Evolutionary conservation across 441 rosid species (phyloP), one percentile per base, ranked within the genome.

Genomic region (Eruca vesicaria): DNA sequence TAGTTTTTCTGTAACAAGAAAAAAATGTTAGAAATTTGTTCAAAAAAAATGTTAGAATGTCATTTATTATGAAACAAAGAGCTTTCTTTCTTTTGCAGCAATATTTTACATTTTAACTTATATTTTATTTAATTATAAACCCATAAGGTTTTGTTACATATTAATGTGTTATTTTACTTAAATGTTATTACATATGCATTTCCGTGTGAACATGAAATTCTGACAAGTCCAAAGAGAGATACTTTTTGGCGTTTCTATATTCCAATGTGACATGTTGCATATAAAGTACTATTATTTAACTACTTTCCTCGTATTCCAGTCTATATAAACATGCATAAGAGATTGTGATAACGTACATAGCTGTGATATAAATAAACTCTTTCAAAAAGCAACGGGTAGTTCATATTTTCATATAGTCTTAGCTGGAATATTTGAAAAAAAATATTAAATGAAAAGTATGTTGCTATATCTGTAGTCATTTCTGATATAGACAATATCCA

Each of bases 251-350:
- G n/a, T 57, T 70, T 77, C 26, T 64, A 69, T 77, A 77, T 77
- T 66, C 73, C 77, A 77, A 66, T 60, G 73, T 66, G 80, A 63
- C 69, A 77, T 72, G 80, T 77, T 77, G 80, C 55, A 48, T 48
- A 16, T 48, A 48, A 48, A 43, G n/a, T 43, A n/a, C n/a, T 38
- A 38, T 38, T 38, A 38, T 38, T 12, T 38, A 38, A 38, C 48
- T 38, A 12, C 12, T 38, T 38, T 38, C 48, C 48, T 38, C 71
- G 80, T n/a, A n/a, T n/a, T n/a, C n/a, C n/a, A n/a, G n/a, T n/a
- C n/a, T n/a, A n/a, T n/a, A n/a, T n/a, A n/a, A n/a, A n/a, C n/a
- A n/a, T n/a, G n/a, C n/a, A n/a, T n/a, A n/a, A n/a, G n/a, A n/a
- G n/a, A n/a, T n/a, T n/a, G n/a, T n/a, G n/a, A n/a, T n/a, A n/a